Percentiles rank a stretch among this genome's conserved stretches.
Evolutionary conservation across 1,284 basidiomycete species (phyloP).

Genomic region (Leccinum colubrinum): DNA sequence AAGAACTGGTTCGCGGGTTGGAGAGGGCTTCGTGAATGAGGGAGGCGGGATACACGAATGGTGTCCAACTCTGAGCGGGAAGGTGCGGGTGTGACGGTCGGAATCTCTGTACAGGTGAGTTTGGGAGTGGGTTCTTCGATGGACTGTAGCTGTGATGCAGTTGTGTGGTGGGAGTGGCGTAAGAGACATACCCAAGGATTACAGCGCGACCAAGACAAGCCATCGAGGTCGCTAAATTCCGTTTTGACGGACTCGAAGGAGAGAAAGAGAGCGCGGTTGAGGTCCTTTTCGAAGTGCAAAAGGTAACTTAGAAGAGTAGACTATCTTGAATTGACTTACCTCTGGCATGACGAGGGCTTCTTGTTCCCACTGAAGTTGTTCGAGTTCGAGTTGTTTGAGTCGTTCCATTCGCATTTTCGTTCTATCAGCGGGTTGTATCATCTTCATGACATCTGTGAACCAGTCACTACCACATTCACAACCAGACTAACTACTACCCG

Average conservation of each 20-base stretch:
- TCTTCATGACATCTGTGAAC: too few relatives aligned
- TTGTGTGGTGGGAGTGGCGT: neutral
- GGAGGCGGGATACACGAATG: slow-evolving; percentile 33
- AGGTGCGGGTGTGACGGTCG: slow-evolving; percentile 19
- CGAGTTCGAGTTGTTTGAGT: slow-evolving; percentile 39
- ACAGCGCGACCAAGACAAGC: slow-evolving; percentile 40
- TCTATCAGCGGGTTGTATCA: slow-evolving; percentile 19
- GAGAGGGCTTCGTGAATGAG: slow-evolving; percentile 21
- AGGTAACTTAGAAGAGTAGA: neutral
- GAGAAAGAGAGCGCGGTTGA: slow-evolving; percentile 36
- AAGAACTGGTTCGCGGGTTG: slow-evolving; percentile 28
- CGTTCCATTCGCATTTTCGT: slow-evolving; percentile 31
- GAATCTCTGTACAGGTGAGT: slow-evolving; percentile 20
- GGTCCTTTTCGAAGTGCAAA: slow-evolving; percentile 32
- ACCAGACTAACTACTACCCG: too few relatives aligned
- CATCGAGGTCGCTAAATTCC: slow-evolving; percentile 49
- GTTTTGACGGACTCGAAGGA: slow-evolving; percentile 45
- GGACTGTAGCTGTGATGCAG: slow-evolving; percentile 14
- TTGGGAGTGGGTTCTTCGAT: slow-evolving; percentile 32
- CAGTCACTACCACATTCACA: too few relatives aligned
- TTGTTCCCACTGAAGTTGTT: slow-evolving; percentile 46
- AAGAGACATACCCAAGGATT: slow-evolving; percentile 27
- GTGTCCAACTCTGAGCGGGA: slow-evolving; percentile 38
- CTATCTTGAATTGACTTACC: slow-evolving; percentile 25
- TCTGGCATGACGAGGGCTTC: slow-evolving; percentile 51